A percentile compares a stretch with the other conserved stretches of the same genome.
These are phyloP conservation scores for Podosphaera xanthii DNA, from an alignment of 2,329 filamentous ascomycete genomes.

Conservation along the genomic window DNA sequence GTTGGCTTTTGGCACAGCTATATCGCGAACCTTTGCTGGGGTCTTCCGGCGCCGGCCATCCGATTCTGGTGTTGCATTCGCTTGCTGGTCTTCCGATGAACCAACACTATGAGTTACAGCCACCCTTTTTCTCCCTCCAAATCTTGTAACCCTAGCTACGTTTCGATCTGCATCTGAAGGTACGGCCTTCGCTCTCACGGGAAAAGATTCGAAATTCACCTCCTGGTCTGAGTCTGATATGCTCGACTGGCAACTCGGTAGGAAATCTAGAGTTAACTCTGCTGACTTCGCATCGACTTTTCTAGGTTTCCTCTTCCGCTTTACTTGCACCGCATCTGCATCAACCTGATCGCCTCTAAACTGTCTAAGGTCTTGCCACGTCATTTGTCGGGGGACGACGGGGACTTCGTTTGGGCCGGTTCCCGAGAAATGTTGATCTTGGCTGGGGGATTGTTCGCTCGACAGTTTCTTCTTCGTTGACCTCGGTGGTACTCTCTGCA, in stretches of 20 bases:
- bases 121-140: neutral
- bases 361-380: too few relatives aligned
- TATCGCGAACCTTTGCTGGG: neutral
- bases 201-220: neutral
- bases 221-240: neutral
- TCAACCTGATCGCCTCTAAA: too few relatives aligned
- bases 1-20: neutral
- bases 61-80: neutral
- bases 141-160: neutral
- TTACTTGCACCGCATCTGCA: neutral
- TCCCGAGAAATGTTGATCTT: neutral
- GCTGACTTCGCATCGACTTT: neutral
- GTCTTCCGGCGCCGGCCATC: neutral
- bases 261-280: neutral
- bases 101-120: neutral
- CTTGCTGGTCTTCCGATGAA: neutral
- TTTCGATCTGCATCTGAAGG: neutral
- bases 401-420: neutral
- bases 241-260: neutral
- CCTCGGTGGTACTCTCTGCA: too few relatives aligned
- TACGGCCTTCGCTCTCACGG: neutral
- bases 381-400: neutral
- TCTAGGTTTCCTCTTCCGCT: neutral
- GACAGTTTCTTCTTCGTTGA: too few relatives aligned
- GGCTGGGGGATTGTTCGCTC: neutral